These are phyloP conservation scores for Fusarium neocosmosporiellum DNA, from an alignment of 2,329 filamentous ascomycete genomes.

Conservation along the genomic window DNA sequence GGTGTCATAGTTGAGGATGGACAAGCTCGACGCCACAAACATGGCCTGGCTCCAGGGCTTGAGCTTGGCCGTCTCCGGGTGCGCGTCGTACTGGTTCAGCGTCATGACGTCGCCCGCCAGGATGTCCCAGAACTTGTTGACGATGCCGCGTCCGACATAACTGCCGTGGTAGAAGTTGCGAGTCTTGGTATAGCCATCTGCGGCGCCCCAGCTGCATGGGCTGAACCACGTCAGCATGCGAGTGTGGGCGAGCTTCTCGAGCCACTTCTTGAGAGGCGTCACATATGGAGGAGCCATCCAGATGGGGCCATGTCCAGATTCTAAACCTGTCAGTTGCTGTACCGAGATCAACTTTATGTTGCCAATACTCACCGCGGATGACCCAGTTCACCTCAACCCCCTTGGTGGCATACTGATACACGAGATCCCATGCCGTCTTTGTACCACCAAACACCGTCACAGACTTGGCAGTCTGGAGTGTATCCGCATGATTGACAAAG, in stretches of 20 bases:
- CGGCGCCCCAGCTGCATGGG: constrained; percentile 72
- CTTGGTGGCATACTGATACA: constrained; percentile 68
- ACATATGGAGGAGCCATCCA: constrained; percentile 68
- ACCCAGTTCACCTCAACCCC: constrained; percentile 70
- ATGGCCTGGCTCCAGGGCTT: constrained; percentile 55
- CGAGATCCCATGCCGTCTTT: constrained; percentile 74
- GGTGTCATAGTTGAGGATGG: constrained; percentile 65
- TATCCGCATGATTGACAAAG: constrained; percentile 54
- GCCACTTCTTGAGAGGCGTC: constrained; percentile 69
- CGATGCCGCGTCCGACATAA: constrained; percentile 59
- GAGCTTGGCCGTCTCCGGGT: constrained; percentile 53
- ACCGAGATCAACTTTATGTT: not conserved
- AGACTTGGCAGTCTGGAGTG: constrained; percentile 54
- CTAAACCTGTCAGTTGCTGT: constrained; percentile 33
- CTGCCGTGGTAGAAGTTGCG: constrained; percentile 64
- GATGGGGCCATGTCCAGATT: constrained; percentile 63
- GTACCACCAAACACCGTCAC: constrained; percentile 70
- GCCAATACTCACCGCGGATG: constrained; percentile 58
- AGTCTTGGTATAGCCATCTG: constrained; percentile 62
- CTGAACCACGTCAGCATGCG: constrained; percentile 74
- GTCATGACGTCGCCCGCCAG: constrained; percentile 59
- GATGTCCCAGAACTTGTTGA: constrained; percentile 61
- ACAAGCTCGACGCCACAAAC: constrained; percentile 61
- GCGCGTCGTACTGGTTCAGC: constrained; percentile 58
- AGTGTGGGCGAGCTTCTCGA: constrained; percentile 66